These are phyloP conservation scores for Spizellomyces sp. DNA, from an alignment of 192 early-diverging fungal species.

Conservation along the genomic window DNA sequence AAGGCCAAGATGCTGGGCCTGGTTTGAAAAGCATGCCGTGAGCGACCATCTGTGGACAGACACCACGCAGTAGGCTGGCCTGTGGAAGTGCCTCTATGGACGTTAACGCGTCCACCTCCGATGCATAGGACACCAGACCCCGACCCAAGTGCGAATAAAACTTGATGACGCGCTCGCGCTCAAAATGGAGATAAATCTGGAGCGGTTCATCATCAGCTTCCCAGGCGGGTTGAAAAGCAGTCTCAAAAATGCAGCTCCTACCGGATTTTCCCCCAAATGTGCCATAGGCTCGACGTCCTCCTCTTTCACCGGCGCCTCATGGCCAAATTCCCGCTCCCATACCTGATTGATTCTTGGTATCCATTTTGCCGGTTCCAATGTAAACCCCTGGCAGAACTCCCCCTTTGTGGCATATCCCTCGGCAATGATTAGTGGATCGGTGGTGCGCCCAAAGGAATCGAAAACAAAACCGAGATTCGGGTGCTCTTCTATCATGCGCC, in stretches of 20 bases:
- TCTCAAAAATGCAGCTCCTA: too few species aligned
- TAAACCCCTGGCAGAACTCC: conserved; percentile 19
- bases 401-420: conserved; percentile 9
- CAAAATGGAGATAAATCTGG: conserved; percentile 19
- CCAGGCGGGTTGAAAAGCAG: too few species aligned
- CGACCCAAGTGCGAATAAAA: conserved; percentile 39
- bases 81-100: background rate
- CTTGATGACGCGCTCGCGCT: conserved; percentile 22
- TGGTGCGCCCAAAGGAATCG: conserved; percentile 5
- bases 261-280: conserved; percentile 19
- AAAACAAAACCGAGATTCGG: conserved; percentile 5
- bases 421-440: conserved; percentile 20
- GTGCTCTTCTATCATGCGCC: background rate
- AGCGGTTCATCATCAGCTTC: too few species aligned
- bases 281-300: conserved; percentile 12
- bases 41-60: conserved; percentile 19
- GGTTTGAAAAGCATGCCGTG: conserved; percentile 14
- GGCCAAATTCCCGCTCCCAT: background rate
- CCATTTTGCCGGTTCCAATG: conserved; percentile 13
- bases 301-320: background rate
- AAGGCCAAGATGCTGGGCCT: conserved; percentile 18
- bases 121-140: conserved; percentile 23
- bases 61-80: background rate
- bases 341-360: conserved; percentile 19
- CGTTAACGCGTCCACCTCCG: conserved; percentile 17